These are phyloP conservation scores for Cladosporium colombiae DNA, from an alignment of 2,329 filamentous ascomycete species.

Conservation along the genomic window DNA sequence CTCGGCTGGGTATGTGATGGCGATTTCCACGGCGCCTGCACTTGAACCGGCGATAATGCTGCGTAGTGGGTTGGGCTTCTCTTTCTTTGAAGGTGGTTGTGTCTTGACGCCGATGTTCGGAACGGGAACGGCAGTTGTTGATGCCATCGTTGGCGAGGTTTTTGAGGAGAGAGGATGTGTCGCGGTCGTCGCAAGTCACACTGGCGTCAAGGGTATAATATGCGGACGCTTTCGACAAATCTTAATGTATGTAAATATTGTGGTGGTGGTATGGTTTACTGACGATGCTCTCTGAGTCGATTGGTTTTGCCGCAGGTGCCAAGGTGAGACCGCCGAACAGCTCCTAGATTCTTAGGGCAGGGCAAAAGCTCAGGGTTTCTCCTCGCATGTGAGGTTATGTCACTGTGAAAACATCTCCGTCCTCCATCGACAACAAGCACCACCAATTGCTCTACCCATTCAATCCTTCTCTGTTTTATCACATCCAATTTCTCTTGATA, in stretches of 20 bases:
- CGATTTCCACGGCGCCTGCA: slow-evolving; percentile 93
- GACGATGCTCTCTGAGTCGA: neutral
- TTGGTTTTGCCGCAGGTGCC: slow-evolving; percentile 3
- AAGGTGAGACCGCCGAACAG: slow-evolving; percentile 7
- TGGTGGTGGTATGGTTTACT: neutral
- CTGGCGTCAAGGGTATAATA: neutral
- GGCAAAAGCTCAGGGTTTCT: slow-evolving; percentile 9
- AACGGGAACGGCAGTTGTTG: slow-evolving; percentile 27
- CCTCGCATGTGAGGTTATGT: slow-evolving; percentile 14
- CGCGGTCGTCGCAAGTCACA: too few species aligned
- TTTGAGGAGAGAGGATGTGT: neutral
- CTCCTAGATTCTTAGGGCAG: neutral
- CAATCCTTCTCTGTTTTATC: slow-evolving; percentile 2
- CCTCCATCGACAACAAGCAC: slow-evolving; percentile 4
- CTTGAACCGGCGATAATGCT: slow-evolving; percentile 89
- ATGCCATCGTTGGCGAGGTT: slow-evolving; percentile 20
- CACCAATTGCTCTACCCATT: slow-evolving; percentile 11
- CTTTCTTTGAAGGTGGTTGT: slow-evolving; percentile 28
- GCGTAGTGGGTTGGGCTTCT: slow-evolving; percentile 74
- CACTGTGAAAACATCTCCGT: slow-evolving; percentile 13
- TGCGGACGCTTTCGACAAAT: neutral
- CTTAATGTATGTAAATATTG: neutral
- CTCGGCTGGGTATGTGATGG: slow-evolving; percentile 92
- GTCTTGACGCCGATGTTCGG: slow-evolving; percentile 28
- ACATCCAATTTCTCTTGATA: neutral